Evolutionary conservation across 1,139 yeast genomes (phyloP), one percentile per base, ranked within the genome.

Genomic region (Hemisphaericaspora xylanilytica): DNA sequence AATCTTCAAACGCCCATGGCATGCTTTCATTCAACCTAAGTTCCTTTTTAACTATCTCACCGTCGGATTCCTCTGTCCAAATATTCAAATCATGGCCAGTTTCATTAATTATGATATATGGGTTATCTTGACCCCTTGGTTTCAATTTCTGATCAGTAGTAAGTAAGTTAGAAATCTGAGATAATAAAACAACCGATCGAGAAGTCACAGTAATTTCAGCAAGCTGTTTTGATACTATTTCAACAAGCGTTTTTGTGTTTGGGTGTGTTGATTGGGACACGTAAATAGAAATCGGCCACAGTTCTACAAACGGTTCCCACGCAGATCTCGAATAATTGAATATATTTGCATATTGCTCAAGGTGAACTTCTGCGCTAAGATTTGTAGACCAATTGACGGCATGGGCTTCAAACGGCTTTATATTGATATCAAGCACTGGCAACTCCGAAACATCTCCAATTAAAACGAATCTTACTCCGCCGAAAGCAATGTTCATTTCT

Each of bases 251-350:
- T 21, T 76, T 67, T 21, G 73, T 59, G 9, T 74, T 72, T 0
- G 80, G 75, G 3, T 65, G 64, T 3, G 57, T 45, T 0, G 65
- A 59, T 45, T 73, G 76, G 0, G 85, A 70, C 2, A 85, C 79
- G 56, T 86, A 89, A 13, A 89, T 60, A 0, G 89, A 81, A 38
- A 92, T 67, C 9, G 90, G 85, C 87, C 96, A 86, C 0, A 92
- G 82, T 52, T 94, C 98, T 36, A 92, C 60, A 34, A 94, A 66
- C 0, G 98, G 97, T 52, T 94, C 98, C 99, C 99, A 94, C 0
- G 94, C 80, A 0, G 97, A 89, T 49, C 88, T 80, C 0, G 97
- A 79, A 56, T 90, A 90, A 58, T 92, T 92, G 68, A 85, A 92
- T 17, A 90, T 80, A 58, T 90, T 92, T 10, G 85, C 75, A 48